phyloP scores from a whole-genome alignment of 495 filamentous ascomycete species.

The Aspergillus haitiensis region DNA sequence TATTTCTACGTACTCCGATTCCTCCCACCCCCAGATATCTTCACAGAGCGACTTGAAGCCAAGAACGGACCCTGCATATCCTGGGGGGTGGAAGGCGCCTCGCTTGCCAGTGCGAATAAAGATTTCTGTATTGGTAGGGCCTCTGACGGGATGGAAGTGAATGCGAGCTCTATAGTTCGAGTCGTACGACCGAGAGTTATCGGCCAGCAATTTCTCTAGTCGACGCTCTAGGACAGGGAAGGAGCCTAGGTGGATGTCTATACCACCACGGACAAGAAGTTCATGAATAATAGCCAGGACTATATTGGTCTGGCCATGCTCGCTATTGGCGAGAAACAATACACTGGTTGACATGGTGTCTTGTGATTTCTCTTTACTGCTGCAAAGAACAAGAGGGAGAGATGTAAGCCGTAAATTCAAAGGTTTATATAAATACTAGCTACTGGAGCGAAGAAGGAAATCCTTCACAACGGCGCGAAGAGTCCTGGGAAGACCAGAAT shows the following conservation, averaged over 20 bases:
- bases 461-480: background rate
- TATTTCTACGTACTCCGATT: constrained; percentile 49
- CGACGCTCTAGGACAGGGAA: constrained; percentile 39
- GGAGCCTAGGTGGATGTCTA: constrained; percentile 55
- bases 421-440: background rate
- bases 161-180: constrained; percentile 28
- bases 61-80: constrained; percentile 35
- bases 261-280: constrained; percentile 43
- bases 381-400: background rate
- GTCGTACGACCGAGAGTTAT: constrained; percentile 28
- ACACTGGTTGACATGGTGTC: constrained; percentile 21
- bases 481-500: background rate
- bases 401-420: background rate
- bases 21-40: constrained; percentile 45
- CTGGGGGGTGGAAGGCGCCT: constrained; percentile 39
- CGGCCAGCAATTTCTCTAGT: constrained; percentile 34
- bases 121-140: constrained; percentile 43
- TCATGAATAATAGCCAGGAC: constrained; percentile 54
- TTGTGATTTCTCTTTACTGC: background rate
- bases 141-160: constrained; percentile 46
- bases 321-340: constrained; percentile 56
- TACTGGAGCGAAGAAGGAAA: background rate
- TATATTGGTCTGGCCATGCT: constrained; percentile 57
- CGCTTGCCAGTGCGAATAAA: constrained; percentile 38
- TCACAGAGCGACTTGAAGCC: constrained; percentile 40